phyloP scores from a whole-genome alignment of 163 green algal genomes.

The Coccomyxa subellipsoidea region DNA sequence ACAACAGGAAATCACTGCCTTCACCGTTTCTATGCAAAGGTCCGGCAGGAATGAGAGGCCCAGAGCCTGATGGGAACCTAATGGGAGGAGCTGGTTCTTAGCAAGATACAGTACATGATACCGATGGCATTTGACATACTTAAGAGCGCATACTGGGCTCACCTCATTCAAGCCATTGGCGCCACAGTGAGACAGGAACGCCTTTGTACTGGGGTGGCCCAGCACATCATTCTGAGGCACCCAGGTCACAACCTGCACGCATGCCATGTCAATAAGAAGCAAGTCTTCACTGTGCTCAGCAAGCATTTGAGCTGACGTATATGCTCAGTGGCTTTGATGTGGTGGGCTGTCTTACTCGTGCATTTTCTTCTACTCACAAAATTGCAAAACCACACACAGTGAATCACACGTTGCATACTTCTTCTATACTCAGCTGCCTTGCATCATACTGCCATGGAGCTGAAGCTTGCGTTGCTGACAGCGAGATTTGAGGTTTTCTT shows the following conservation, averaged over 20 bases:
- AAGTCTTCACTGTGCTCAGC: background rate
- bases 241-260: constrained; percentile 1
- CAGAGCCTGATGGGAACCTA: background rate
- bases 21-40: background rate
- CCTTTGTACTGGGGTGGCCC: background rate
- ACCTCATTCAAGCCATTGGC: constrained; percentile 7
- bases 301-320: too few species aligned
- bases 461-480: background rate
- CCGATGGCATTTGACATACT: background rate
- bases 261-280: background rate
- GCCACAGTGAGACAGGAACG: constrained; percentile 8
- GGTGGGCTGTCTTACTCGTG: background rate
- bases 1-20: background rate
- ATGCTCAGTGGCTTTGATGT: background rate
- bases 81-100: background rate
- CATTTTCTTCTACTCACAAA: background rate
- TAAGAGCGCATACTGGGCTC: background rate
- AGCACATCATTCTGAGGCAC: constrained; percentile 11
- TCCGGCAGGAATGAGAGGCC: background rate
- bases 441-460: background rate
- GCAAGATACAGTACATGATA: background rate
- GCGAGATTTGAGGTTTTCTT: background rate
- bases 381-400: background rate
- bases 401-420: background rate
- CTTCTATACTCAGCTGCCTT: background rate